Evolutionary conservation across 2,329 filamentous ascomycete species (phyloP).

Genomic region (Ophiocordyceps camponoti-rufipedis): DNA sequence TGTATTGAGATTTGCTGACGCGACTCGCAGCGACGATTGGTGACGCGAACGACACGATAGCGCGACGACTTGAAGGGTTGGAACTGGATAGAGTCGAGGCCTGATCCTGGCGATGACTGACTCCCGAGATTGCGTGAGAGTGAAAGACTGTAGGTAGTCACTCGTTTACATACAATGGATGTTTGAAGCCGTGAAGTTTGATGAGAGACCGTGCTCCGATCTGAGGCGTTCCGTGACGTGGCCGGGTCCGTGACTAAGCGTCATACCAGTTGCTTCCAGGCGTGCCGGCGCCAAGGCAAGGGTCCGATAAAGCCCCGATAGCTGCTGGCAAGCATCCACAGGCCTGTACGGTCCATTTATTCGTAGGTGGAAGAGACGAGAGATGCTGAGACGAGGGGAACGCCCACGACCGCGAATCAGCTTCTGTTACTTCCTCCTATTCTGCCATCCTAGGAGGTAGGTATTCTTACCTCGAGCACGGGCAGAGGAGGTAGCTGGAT

Average conservation of each 20-base stretch:
- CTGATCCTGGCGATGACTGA: not conserved
- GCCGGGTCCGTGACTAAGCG: too few relatives aligned
- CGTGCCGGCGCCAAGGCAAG: not conserved
- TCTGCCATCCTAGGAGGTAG: too few relatives aligned
- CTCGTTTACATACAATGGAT: not conserved
- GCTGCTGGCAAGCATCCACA: not conserved
- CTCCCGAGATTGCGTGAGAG: too few relatives aligned
- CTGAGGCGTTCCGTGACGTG: too few relatives aligned
- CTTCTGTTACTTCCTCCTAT: too few relatives aligned
- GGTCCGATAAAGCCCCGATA: too few relatives aligned
- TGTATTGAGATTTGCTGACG: conserved; percentile 1
- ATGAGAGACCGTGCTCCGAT: too few relatives aligned
- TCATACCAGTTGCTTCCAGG: not conserved
- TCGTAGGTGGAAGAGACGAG: not conserved
- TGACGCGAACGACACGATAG: conserved; percentile 2
- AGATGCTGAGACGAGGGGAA: too few relatives aligned
- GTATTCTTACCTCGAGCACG: too few relatives aligned
- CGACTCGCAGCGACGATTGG: conserved; percentile 1
- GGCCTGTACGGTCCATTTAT: not conserved
- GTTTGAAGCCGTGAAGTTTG: not conserved
- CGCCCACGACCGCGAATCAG: too few relatives aligned
- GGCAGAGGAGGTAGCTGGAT: too few relatives aligned
- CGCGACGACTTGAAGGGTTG: conserved; percentile 1
- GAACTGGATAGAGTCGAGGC: not conserved
- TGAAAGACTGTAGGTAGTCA: not conserved